A percentile compares a stretch with the other conserved stretches of the same genome.
Evolutionary conservation across 1,139 yeast genomes (phyloP).

Genomic region (Eremothecium coryli): DNA sequence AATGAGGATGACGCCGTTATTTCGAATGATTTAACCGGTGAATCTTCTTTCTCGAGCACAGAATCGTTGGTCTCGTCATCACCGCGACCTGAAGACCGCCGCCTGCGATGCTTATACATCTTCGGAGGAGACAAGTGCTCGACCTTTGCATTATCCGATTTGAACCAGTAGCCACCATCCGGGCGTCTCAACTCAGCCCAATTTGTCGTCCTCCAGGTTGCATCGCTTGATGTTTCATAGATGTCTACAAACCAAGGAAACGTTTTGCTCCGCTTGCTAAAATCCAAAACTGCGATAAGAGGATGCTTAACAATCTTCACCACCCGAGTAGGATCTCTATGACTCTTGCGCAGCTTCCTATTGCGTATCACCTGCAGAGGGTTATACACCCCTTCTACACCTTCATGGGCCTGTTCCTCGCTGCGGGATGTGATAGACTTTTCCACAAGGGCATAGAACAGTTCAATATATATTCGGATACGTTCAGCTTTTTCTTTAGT

Average conservation of each 20-base stretch:
- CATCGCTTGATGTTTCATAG: conserved; percentile 53
- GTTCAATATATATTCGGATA: conserved; percentile 27
- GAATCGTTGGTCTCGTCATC: no score
- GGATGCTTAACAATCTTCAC: conserved; percentile 23
- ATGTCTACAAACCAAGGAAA: conserved; percentile 58
- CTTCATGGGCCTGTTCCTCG: conserved; percentile 17
- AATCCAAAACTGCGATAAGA: conserved; percentile 25
- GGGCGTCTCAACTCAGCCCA: conserved; percentile 51
- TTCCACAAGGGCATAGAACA: conserved; percentile 25
- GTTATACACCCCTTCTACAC: conserved; percentile 63
- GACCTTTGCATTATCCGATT: no score
- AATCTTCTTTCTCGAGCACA: no score
- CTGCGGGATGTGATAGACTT: conserved; percentile 15
- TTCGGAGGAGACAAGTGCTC: no score
- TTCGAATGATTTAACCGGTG: no score
- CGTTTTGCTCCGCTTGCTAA: conserved; percentile 21
- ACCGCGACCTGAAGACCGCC: no score
- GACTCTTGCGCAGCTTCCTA: conserved; percentile 44
- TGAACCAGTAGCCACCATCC: conserved; percentile 52
- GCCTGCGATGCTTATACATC: no score
- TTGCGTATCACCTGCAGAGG: conserved; percentile 76
- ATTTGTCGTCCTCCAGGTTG: conserved; percentile 57
- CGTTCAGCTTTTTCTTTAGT: conserved; percentile 28
- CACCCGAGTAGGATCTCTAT: conserved; percentile 27
- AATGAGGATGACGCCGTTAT: no score